Evolutionary conservation across 495 filamentous ascomycete species (phyloP).

Genomic region (Aspergillus leporis): DNA sequence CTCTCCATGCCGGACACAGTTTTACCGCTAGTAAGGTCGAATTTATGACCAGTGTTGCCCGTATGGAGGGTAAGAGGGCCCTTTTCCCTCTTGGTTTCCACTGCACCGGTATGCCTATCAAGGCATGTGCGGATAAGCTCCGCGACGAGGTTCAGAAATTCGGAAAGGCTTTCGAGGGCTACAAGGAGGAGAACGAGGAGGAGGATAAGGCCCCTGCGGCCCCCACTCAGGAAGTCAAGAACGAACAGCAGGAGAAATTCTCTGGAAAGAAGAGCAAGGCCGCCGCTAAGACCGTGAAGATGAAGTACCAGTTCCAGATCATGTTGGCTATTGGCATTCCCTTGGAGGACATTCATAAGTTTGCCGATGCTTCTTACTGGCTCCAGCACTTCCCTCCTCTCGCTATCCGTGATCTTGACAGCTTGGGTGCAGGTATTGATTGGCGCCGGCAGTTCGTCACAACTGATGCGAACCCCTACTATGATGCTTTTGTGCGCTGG

Average conservation of each 20-base stretch:
- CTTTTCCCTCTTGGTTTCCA: conserved; percentile 93
- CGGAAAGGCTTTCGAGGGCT: conserved; percentile 80
- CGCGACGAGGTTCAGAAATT: conserved; percentile 85
- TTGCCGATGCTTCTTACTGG: conserved; percentile 87
- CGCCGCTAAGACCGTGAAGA: conserved; percentile 83
- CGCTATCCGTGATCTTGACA: conserved; percentile 76
- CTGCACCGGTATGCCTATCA: conserved; percentile 97
- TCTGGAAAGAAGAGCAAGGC: conserved; percentile 93
- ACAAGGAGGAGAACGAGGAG: conserved; percentile 60
- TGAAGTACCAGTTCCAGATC: conserved; percentile 88
- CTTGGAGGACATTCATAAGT: conserved; percentile 82
- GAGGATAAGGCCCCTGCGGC: conserved; percentile 44
- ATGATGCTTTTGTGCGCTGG: conserved; percentile 94
- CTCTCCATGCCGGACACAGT: conserved; percentile 85
- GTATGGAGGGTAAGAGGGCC: conserved; percentile 85
- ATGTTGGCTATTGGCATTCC: conserved; percentile 86
- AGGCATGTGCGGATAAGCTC: conserved; percentile 95
- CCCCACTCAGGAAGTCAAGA: conserved; percentile 61
- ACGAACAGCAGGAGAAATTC: conserved; percentile 88
- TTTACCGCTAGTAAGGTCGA: conserved; percentile 91
- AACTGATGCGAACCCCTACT: conserved; percentile 96
- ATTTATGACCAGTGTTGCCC: conserved; percentile 77
- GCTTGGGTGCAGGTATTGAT: conserved; percentile 83
- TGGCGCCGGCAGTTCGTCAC: conserved; percentile 92
- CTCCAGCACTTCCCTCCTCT: conserved; percentile 84